Percentiles rank a stretch among this genome's conserved stretches.
These are phyloP conservation scores for Rhizopogon vesiculosus DNA, from an alignment of 768 basidiomycete genomes.

Conservation along the genomic window DNA sequence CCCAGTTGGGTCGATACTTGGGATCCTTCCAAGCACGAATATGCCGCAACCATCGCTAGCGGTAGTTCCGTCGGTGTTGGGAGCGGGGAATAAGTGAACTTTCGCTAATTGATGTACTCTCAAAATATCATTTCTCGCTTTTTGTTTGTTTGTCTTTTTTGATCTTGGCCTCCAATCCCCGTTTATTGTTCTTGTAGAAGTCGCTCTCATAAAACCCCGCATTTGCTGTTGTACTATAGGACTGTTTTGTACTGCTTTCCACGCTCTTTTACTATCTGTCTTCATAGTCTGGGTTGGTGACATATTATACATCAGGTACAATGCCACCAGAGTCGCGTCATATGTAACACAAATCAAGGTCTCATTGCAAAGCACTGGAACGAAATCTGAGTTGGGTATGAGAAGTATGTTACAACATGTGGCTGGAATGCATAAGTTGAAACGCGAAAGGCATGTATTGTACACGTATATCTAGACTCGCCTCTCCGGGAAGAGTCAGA, in stretches of 20 bases:
- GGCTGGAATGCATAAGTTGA: background rate
- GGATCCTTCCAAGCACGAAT: slow-evolving; percentile 37
- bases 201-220: background rate
- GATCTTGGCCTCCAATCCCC: background rate
- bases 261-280: background rate
- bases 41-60: slow-evolving; percentile 37
- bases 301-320: background rate
- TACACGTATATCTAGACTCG: background rate
- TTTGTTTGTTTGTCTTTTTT: background rate
- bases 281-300: background rate
- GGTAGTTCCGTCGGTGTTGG: slow-evolving; percentile 24
- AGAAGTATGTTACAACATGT: background rate
- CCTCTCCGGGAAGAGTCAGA: background rate
- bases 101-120: background rate
- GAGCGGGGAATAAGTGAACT: slow-evolving; percentile 15
- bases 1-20: slow-evolving; percentile 38
- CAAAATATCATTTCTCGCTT: no score
- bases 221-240: background rate
- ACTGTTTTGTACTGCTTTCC: background rate
- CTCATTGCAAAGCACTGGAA: background rate
- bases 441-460: background rate
- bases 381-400: background rate
- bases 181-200: background rate
- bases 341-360: background rate
- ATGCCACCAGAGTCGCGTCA: background rate